phyloP scores from a whole-genome alignment of 2,329 filamentous ascomycete genomes.

The Aspergillus pseudoglaucus region DNA sequence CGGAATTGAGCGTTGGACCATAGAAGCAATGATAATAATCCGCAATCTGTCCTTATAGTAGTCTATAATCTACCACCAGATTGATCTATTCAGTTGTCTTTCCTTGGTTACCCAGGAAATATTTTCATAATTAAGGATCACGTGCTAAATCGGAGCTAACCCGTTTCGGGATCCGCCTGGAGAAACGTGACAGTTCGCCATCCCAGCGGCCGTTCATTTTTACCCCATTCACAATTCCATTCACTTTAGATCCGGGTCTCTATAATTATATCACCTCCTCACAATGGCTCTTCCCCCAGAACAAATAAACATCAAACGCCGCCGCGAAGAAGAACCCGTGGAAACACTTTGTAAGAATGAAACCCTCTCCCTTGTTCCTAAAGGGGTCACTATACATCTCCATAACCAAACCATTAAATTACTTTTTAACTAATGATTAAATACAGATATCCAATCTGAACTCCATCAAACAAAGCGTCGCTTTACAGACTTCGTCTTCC shows the following conservation, averaged over 20 bases:
- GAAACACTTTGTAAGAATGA: conserved; percentile 44
- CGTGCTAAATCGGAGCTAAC: background rate
- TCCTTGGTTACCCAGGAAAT: background rate
- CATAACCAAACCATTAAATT: background rate
- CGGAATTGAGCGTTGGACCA: conserved; percentile 6
- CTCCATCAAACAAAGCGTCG: conserved; percentile 40
- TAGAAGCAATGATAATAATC: background rate
- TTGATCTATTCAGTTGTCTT: background rate
- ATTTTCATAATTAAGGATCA: background rate
- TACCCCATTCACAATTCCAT: background rate
- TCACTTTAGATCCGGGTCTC: background rate
- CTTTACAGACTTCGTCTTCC: conserved; percentile 45
- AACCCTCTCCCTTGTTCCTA: conserved; percentile 6
- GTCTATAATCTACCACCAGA: too few species aligned
- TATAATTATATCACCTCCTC: background rate
- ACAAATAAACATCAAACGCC: conserved; percentile 50
- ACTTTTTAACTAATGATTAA: conserved; percentile 4
- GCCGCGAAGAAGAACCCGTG: conserved; percentile 51
- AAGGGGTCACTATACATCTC: conserved; percentile 7
- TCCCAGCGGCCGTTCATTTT: background rate
- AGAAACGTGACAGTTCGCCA: background rate
- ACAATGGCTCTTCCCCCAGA: conserved; percentile 44
- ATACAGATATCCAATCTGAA: conserved; percentile 40
- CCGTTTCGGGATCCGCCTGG: background rate
- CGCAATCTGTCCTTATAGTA: background rate